Percentiles rank a stretch among this genome's conserved stretches.
Evolutionary conservation across 2,329 filamentous ascomycete species (phyloP).

Genomic region (Lasiodiplodia sp.): DNA sequence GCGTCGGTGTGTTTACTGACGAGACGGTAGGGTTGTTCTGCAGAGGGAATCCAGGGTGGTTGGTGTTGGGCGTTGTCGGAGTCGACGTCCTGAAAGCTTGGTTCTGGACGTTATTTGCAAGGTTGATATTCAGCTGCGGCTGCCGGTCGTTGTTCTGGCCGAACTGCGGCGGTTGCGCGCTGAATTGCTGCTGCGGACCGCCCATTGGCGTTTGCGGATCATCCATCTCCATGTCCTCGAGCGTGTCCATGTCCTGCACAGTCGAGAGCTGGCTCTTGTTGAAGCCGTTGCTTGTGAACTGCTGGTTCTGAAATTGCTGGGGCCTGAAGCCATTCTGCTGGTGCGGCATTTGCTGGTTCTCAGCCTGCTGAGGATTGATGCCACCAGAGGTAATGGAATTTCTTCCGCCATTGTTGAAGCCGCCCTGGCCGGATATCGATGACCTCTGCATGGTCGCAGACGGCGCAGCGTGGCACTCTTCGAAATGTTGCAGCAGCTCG

Average conservation of each 20-base stretch:
- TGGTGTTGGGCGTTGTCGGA: slow-evolving; percentile 82
- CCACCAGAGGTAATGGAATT: slow-evolving; percentile 15
- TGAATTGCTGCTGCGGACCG: slow-evolving; percentile 72
- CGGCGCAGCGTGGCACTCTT: slow-evolving; percentile 84
- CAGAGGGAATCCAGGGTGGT: slow-evolving; percentile 70
- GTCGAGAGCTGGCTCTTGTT: slow-evolving; percentile 50
- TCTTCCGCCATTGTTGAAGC: slow-evolving; percentile 32
- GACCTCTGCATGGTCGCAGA: slow-evolving; percentile 45
- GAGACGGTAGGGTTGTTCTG: slow-evolving; percentile 96
- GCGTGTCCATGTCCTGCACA: slow-evolving; percentile 74
- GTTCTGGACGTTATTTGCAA: slow-evolving; percentile 70
- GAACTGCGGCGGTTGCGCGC: slow-evolving; percentile 53
- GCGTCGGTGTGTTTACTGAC: slow-evolving; percentile 92
- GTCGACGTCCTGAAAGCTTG: slow-evolving; percentile 85
- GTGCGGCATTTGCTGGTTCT: slow-evolving; percentile 18
- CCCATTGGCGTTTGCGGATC: slow-evolving; percentile 69
- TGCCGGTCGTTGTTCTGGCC: slow-evolving; percentile 61
- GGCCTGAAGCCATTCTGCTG: slow-evolving; percentile 47
- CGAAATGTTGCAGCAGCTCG: slow-evolving; percentile 94
- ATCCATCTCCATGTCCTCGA: slow-evolving; percentile 97
- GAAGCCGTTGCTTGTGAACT: slow-evolving; percentile 37
- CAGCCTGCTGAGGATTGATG: slow-evolving; percentile 44
- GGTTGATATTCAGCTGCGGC: slow-evolving; percentile 81
- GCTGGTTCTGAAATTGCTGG: slow-evolving; percentile 49
- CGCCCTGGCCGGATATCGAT: slow-evolving; percentile 57